Evolutionary conservation across 805 yeast genomes (phyloP).

Genomic region (Saturnispora besseyi): DNA sequence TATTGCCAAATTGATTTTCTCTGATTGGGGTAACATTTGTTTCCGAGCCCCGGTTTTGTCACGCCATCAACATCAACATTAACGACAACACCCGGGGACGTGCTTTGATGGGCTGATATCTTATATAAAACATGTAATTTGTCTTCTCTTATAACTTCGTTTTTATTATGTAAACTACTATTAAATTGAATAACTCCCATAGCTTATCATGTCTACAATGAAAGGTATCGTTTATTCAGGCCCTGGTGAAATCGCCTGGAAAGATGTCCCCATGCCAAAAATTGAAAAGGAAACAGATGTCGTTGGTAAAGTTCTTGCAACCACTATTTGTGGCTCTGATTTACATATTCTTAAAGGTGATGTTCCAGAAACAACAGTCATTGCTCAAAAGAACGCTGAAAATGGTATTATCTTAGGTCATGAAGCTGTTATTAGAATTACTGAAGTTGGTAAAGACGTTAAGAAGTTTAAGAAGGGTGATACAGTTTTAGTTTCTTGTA

Average conservation of each 20-base stretch:
- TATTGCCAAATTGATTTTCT: background rate
- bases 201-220: constrained; percentile 26
- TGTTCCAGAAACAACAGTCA: constrained; percentile 43
- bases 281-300: constrained; percentile 44
- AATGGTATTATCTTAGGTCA: constrained; percentile 43
- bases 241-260: constrained; percentile 33
- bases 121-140: background rate
- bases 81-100: background rate
- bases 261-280: constrained; percentile 34
- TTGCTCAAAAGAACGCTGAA: constrained; percentile 15
- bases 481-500: constrained; percentile 54
- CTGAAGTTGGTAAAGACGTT: constrained; percentile 41
- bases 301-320: constrained; percentile 43
- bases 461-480: constrained; percentile 45
- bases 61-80: background rate
- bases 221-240: constrained; percentile 41
- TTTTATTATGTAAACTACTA: background rate
- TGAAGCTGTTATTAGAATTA: constrained; percentile 50
- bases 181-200: background rate
- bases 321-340: constrained; percentile 61
- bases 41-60: background rate
- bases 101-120: background rate
- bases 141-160: background rate
- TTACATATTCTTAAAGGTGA: constrained; percentile 54
- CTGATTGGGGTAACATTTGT: background rate